A percentile compares a stretch with the other conserved stretches of the same genome.
phyloP scores from a whole-genome alignment of 345 rosid species.

The Euphorbia peplus region DNA sequence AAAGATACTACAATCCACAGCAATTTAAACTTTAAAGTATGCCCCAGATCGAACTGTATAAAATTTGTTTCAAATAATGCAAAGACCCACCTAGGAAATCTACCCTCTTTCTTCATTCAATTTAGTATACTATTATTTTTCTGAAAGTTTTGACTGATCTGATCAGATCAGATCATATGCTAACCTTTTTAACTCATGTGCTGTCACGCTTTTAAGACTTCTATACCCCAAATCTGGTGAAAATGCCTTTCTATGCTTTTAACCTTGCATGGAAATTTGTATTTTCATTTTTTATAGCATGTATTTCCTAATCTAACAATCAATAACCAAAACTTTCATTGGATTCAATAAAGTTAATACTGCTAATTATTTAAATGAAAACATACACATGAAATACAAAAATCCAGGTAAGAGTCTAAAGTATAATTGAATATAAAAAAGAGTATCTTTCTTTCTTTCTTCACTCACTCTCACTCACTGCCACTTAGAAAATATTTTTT shows the following conservation, averaged over 20 bases:
- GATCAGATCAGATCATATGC: too few relatives aligned
- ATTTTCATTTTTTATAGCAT: constrained; percentile 13
- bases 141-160: constrained; percentile 20
- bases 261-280: constrained; percentile 39
- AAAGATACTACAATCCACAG: background rate
- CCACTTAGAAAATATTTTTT: constrained; percentile 38
- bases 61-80: background rate
- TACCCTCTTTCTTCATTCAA: background rate
- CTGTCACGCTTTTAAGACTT: constrained; percentile 17
- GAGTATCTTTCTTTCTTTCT: constrained; percentile 22
- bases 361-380: too few relatives aligned
- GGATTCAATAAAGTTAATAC: constrained; percentile 41
- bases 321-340: constrained; percentile 28
- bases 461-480: constrained; percentile 28
- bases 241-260: constrained; percentile 31
- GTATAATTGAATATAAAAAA: constrained; percentile 17
- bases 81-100: constrained; percentile 20
- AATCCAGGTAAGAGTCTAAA: constrained; percentile 28
- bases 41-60: background rate
- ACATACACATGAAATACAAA: background rate
- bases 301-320: too few relatives aligned
- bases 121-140: too few relatives aligned
- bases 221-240: constrained; percentile 39
- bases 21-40: too few relatives aligned
- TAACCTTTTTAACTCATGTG: constrained; percentile 8